A percentile compares a stretch with the other conserved stretches of the same genome.
Evolutionary conservation across 2,329 filamentous ascomycete genomes (phyloP).

Genomic region (Ascosphaera pollenicola): DNA sequence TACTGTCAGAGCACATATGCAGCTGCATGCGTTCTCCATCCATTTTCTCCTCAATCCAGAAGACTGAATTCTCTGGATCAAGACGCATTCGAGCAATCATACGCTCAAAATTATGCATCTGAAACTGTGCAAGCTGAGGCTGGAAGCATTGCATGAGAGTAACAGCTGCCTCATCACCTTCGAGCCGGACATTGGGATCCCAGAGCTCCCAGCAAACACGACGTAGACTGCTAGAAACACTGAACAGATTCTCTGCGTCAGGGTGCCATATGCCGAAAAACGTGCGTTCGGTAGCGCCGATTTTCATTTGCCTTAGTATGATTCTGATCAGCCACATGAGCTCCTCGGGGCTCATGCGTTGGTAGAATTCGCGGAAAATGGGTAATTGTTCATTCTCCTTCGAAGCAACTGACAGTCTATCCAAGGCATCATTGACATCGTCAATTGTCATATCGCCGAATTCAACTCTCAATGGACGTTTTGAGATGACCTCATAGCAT

Average conservation of each 20-base stretch:
- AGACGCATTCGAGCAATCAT: constrained; percentile 49
- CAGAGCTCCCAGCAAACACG: constrained; percentile 88
- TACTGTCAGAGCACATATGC: constrained; percentile 59
- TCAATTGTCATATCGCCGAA: constrained; percentile 65
- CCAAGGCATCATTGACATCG: constrained; percentile 71
- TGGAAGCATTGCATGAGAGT: constrained; percentile 88
- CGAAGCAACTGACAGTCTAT: constrained; percentile 50
- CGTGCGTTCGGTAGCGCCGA: constrained; percentile 66
- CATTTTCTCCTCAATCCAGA: constrained; percentile 96
- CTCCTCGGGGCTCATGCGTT: constrained; percentile 80
- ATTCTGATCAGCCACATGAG: constrained; percentile 90
- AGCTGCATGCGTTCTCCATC: constrained; percentile 96
- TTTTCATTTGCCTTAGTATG: constrained; percentile 58
- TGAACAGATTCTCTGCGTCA: constrained; percentile 59
- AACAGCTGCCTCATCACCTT: constrained; percentile 53
- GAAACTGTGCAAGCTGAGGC: constrained; percentile 82
- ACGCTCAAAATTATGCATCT: constrained; percentile 59
- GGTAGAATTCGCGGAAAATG: constrained; percentile 68
- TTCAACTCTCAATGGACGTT: constrained; percentile 52
- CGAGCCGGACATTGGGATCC: constrained; percentile 48
- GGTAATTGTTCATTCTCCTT: constrained; percentile 69
- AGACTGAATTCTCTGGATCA: constrained; percentile 49
- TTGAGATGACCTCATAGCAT: constrained; percentile 69
- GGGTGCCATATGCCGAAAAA: constrained; percentile 67
- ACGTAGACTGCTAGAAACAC: constrained; percentile 70